These are phyloP conservation scores for Colletotrichum chrysophilum DNA, from an alignment of 2,329 filamentous ascomycete genomes.

Conservation along the genomic window DNA sequence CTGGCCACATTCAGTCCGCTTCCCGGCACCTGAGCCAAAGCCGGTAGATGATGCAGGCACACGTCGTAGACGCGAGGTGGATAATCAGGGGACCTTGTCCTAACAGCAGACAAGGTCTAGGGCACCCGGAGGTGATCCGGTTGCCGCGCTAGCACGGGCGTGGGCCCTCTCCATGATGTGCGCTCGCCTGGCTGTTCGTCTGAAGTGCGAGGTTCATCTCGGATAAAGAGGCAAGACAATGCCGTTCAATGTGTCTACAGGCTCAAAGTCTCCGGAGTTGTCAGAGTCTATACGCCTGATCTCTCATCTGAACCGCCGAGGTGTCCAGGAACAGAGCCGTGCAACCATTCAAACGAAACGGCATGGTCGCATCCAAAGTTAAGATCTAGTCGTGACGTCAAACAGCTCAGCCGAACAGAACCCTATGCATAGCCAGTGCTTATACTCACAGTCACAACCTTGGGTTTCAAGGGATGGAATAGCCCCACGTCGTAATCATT, in stretches of 20 bases:
- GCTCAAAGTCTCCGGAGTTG: neutral
- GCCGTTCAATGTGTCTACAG: neutral
- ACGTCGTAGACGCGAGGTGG: neutral
- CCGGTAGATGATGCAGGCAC: neutral
- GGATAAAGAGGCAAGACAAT: neutral
- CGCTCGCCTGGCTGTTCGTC: neutral
- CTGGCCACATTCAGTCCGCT: neutral
- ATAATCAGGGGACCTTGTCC: neutral
- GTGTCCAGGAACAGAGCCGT: neutral
- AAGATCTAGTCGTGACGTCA: neutral
- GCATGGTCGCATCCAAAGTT: neutral
- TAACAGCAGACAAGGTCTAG: neutral
- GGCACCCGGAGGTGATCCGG: neutral
- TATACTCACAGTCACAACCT: neutral
- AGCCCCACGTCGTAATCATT: neutral
- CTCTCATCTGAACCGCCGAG: neutral
- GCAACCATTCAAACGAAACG: neutral
- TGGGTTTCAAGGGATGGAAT: neutral
- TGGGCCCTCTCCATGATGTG: neutral
- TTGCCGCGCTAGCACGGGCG: neutral
- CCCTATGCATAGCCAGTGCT: neutral
- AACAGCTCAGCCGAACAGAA: neutral
- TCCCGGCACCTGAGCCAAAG: neutral
- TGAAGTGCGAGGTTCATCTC: neutral
- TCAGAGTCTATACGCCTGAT: neutral